Conservation (phyloP, 192 early-diverging fungal genomes). For the Gonapodya prolifera region DNA sequence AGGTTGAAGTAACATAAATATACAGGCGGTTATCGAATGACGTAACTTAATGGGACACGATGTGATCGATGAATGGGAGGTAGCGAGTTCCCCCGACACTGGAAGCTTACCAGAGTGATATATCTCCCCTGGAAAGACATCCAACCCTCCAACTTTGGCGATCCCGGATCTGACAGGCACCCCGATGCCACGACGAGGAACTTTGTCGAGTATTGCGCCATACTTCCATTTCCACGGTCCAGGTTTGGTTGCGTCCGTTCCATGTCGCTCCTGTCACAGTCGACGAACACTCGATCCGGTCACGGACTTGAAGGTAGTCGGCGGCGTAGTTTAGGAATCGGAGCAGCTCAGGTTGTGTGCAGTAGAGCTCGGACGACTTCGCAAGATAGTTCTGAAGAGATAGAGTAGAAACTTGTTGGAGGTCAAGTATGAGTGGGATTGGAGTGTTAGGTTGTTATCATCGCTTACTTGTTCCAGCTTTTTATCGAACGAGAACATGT, state of each 20-base stretch:
- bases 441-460: too few species aligned
- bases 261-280: neutral
- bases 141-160: neutral
- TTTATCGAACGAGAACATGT: too few species aligned
- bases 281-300: neutral
- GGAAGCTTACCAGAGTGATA: neutral
- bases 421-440: too few species aligned
- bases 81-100: too few species aligned
- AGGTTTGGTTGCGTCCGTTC: neutral
- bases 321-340: neutral
- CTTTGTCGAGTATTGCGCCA: neutral
- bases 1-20: too few species aligned
- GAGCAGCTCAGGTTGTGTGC: neutral
- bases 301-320: neutral
- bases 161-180: neutral
- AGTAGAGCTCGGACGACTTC: neutral
- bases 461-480: too few species aligned
- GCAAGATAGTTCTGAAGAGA: too few species aligned
- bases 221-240: neutral
- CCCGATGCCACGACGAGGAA: neutral
- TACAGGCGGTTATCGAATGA: too few species aligned
- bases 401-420: too few species aligned
- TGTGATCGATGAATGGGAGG: too few species aligned
- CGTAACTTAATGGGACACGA: too few species aligned
- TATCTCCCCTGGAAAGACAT: neutral